Conservation (phyloP, 2,329 filamentous ascomycete species). For the Aspergillus awamori region DNA sequence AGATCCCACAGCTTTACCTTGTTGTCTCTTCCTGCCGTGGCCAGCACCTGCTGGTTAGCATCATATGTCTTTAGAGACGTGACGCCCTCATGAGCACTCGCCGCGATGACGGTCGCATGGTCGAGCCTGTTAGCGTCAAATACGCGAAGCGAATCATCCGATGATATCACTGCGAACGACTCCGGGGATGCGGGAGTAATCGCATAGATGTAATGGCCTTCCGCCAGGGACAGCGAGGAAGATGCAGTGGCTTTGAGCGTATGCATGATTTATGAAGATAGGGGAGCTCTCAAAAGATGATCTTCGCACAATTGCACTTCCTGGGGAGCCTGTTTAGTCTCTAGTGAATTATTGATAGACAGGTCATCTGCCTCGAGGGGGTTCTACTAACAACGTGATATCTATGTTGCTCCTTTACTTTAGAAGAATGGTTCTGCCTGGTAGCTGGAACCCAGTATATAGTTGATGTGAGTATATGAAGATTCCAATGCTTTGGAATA, state of each 20-base stretch:
- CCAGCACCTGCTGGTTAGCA: slow-evolving; percentile 31
- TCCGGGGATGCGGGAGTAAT: slow-evolving; percentile 34
- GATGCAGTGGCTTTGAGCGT: slow-evolving; percentile 36
- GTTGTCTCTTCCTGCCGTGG: slow-evolving; percentile 46
- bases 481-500: too few relatives aligned
- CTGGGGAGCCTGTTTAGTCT: too few relatives aligned
- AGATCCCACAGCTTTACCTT: slow-evolving; percentile 47
- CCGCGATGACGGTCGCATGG: slow-evolving; percentile 32
- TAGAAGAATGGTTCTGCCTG: too few relatives aligned
- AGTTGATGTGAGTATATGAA: too few relatives aligned
- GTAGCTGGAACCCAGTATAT: too few relatives aligned
- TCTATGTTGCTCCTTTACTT: too few relatives aligned
- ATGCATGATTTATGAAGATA: slow-evolving; percentile 30
- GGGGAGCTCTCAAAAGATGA: too few relatives aligned
- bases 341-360: too few relatives aligned
- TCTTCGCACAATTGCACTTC: too few relatives aligned
- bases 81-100: slow-evolving; percentile 41
- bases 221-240: slow-evolving; percentile 43
- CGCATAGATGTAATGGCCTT: slow-evolving; percentile 49
- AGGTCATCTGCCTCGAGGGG: too few relatives aligned
- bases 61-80: slow-evolving; percentile 41
- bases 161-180: slow-evolving; percentile 47
- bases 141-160: slow-evolving; percentile 49
- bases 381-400: too few relatives aligned
- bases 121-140: slow-evolving; percentile 42